A percentile compares a stretch with the other conserved stretches of the same genome.
Evolutionary conservation across 164 flowering plant genomes (phyloP).

Genomic region (Aristolochia californica): DNA sequence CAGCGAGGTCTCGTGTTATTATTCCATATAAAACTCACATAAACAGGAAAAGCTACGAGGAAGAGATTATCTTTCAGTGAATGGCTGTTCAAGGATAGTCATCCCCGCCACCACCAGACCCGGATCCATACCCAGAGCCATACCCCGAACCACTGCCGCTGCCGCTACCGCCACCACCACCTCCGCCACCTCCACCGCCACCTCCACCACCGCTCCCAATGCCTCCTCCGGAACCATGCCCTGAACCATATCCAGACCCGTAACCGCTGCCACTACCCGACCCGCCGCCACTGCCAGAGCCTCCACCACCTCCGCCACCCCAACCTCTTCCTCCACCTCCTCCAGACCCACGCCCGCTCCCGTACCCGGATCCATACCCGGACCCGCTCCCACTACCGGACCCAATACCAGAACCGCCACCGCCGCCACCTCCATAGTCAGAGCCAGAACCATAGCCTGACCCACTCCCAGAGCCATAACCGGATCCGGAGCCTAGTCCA

Average conservation of each 20-base stretch:
- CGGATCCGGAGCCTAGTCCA: too few relatives aligned
- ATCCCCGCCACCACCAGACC: not conserved
- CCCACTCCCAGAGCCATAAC: not conserved
- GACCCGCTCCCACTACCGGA: conserved; percentile 1
- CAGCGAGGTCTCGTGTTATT: too few relatives aligned
- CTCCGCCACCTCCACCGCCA: conserved; percentile 14
- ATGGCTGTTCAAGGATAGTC: not conserved
- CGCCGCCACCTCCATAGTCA: not conserved
- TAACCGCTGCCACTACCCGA: conserved; percentile 1
- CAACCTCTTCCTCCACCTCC: conserved; percentile 2
- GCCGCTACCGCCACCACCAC: not conserved
- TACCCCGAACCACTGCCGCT: not conserved
- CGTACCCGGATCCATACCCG: conserved; percentile 1
- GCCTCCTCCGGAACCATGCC: conserved; percentile 5
- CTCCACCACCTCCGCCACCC: conserved; percentile 15
- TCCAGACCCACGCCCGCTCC: not conserved
- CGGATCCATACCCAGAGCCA: not conserved
- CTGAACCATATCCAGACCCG: conserved; percentile 14
- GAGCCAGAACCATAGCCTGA: not conserved
- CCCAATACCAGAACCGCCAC: not conserved
- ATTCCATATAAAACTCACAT: too few relatives aligned
- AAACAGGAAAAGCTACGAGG: too few relatives aligned
- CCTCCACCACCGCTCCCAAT: not conserved
- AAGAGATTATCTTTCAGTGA: too few relatives aligned
- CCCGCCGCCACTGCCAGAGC: conserved; percentile 17